Conservation (phyloP, 495 filamentous ascomycete species). For the Talaromyces nanjingensis region DNA sequence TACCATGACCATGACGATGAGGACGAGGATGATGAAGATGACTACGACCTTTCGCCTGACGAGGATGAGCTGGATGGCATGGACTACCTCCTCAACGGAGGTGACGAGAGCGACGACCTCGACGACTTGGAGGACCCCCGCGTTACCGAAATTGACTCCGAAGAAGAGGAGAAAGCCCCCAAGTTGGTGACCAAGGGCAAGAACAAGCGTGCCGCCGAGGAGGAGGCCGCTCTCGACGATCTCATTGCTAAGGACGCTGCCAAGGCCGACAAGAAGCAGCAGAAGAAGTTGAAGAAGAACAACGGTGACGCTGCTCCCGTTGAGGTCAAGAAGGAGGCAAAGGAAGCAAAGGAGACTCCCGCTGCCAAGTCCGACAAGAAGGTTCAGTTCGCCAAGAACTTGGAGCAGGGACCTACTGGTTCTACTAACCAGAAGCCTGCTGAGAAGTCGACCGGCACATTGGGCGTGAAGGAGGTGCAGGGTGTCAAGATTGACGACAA, state of each 20-base stretch:
- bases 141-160: constrained; percentile 76
- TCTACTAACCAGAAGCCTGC: constrained; percentile 38
- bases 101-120: constrained; percentile 78
- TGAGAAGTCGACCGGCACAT: constrained; percentile 47
- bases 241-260: constrained; percentile 64
- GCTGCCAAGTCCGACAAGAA: constrained; percentile 71
- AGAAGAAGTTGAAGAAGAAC: constrained; percentile 99
- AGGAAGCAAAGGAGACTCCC: constrained; percentile 41
- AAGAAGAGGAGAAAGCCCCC: constrained; percentile 67
- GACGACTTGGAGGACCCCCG: constrained; percentile 72
- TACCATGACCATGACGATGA: constrained; percentile 50
- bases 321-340: constrained; percentile 48
- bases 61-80: constrained; percentile 62
- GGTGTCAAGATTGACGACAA: constrained; percentile 93
- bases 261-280: constrained; percentile 82
- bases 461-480: constrained; percentile 69
- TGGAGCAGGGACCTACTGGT: constrained; percentile 89
- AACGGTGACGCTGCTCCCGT: constrained; percentile 69
- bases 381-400: constrained; percentile 97
- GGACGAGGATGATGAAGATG: constrained; percentile 62
- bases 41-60: constrained; percentile 77
- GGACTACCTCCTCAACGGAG: constrained; percentile 49
- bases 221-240: constrained; percentile 61
- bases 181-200: constrained; percentile 75
- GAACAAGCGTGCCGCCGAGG: constrained; percentile 75